Base-by-base conservation (phyloP, 2,329 filamentous ascomycete species). In the Chrysoporthe cubensis region DNA sequence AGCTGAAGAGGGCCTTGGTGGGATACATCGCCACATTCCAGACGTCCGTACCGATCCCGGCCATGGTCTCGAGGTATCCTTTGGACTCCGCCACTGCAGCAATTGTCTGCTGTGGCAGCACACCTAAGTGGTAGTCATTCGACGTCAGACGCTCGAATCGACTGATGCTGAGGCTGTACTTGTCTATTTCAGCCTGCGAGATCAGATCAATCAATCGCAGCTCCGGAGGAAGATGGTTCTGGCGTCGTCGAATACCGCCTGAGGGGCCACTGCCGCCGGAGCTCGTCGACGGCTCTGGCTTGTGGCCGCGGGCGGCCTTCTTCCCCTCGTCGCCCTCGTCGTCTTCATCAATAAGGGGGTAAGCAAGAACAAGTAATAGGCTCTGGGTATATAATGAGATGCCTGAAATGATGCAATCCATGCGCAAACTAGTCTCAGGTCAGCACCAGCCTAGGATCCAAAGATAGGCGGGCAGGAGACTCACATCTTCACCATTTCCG, bases 381-480 rank as follows among this genome's bases (percentile, higher is more conserved):
- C 88, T 96, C 77, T 93, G 93, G 77, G 94, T 97, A 88, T 97
- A 98, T 80, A 99, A 86, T 72, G 95, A 96, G 79, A 99, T 91
- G 75, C 96, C 96, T 77, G 96, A 97, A 83, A 99, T 93, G 78
- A 97, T 94, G 84, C 96, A 98, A 82, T 99, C 96, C 80, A 96
- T 97, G 75, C 94, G 92, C 80, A 98, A 87, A 80, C 91, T 94
- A 72, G 21, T 37, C 37, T 62, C 71, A n/a, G 34, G 76, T 80
- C 73, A 80, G 77, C 57, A 54, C 34, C 6, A 62, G 5, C 54
- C 14, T 26, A 18, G n/a, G 2, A 4, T 1, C 21, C 2, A 5
- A 34, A 11, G 14, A 11, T 7, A 21, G 2, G 14, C 3, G 21
- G 4, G 1, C 7, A 4, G 5, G 11, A 2, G 13, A 86, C 92